Evolutionary conservation across 1,139 yeast genomes (phyloP), one percentile per base, ranked within the genome.

Genomic region (Sugiyamaella japonica): DNA sequence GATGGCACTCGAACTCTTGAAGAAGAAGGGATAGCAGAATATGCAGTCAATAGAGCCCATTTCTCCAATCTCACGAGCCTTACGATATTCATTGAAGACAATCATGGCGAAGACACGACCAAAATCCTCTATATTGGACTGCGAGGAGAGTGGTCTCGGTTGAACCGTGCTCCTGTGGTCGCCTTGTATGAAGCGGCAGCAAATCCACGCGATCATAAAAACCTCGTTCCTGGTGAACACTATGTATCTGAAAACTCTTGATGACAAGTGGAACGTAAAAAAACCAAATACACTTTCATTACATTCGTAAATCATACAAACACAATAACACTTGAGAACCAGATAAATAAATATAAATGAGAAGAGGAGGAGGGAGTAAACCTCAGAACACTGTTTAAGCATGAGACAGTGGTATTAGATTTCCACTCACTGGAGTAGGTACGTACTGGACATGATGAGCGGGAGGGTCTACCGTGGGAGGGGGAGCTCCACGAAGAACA

Each of bases 151-250:
- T 84, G 77, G 68, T 79, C 85, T 3, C 58, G 81, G 54, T 70
- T 84, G 58, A 72, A 75, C 50, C 80, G 77, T 63, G 89, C 82
- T 56, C 96, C 96, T 0, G 83, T 88, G 16, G 78, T 86, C 17
- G 78, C 96, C 0, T 66, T 86, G 28, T 91, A 91, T 69, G 98
- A 91, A 70, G 82, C 90, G 58, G 96, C 97, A 1, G 95, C 98
- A 6, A 90, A 90, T 66, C 97, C 97, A 0, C 82, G 86, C 2
- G 97, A 91, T 67, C 97, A 91, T 70, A 84, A 84, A 65, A 81
- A 76, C 59, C 54, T 79, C 60, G 70, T 62, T 73, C 82, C 61
- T 20, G 67, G 65, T 3, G 71, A 64, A 50, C 47, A 58, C 23
- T 54, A 54, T 37, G 52, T 54, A 13, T 10, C 56, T n/a, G 56